Base-by-base conservation (phyloP, 2,329 filamentous ascomycete genomes). In the Alternaria sp. region DNA sequence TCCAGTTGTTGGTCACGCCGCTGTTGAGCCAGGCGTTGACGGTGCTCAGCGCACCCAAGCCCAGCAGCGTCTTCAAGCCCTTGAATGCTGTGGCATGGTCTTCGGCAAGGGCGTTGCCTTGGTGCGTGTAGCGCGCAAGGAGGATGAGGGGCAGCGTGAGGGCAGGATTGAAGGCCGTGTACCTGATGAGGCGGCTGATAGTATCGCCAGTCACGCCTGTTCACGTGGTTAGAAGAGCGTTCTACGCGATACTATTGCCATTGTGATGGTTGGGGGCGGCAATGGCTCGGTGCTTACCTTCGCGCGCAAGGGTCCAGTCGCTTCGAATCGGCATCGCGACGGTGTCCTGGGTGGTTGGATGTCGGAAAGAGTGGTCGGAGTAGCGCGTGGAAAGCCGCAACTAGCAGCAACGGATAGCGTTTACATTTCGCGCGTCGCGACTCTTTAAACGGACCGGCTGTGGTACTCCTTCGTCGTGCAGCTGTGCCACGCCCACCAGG, bases 121-220 rank as follows among this genome's bases (percentile, higher is more conserved):
- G 84, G 68, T 86, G 82, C n/a, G 89, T 91, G 81, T 87, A 90
- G 26, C 86, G 85, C 9, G 87, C 86, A 21, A 89, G 82, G 5
- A 92, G 83, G 47, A 92, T 72, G 23, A 92, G 81, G 1, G 90
- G 87, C 12, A 93, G 79, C 0, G 90, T 85, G 19, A 92, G 80
- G 43, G 83, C 82, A 2, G 91, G 90, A 72, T 91, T 91, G 62
- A 93, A 81, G 7, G 86, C 82, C 0, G 89, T 92, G 57, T 82
- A 82, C 66, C 86, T 84, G 68, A 93, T 74, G 44, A 90, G 73
- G 43, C 83, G 83, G 36, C 85, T 79, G 62, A 91, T 67, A 12
- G 89, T 86, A 73, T 92, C 90, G 62, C 83, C 81, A 80, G 75
- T 79, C 26, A 73, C 61, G 59, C 78, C 78, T 80, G 58, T 4